Conservation (phyloP, 2,329 filamentous ascomycete genomes). For the Diplodia intermedia region DNA sequence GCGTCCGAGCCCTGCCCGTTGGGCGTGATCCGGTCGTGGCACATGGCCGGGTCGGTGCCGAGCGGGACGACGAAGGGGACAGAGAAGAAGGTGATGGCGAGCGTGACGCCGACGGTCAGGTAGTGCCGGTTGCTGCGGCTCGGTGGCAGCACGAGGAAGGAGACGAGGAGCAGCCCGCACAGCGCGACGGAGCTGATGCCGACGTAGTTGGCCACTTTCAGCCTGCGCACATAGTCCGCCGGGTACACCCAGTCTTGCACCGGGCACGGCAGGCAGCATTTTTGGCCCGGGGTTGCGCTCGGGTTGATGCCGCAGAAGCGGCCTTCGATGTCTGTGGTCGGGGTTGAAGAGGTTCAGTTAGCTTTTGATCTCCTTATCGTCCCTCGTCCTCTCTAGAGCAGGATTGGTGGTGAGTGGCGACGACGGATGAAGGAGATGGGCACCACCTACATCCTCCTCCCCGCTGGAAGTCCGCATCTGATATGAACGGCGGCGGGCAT, state of each 20-base stretch:
- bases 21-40: conserved; percentile 83
- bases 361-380: neutral
- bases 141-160: conserved; percentile 78
- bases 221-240: conserved; percentile 44
- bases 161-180: conserved; percentile 75
- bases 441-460: conserved; percentile 39
- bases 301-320: conserved; percentile 60
- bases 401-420: neutral
- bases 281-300: conserved; percentile 53
- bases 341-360: neutral
- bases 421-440: neutral
- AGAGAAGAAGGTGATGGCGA: conserved; percentile 75
- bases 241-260: conserved; percentile 74
- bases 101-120: conserved; percentile 77
- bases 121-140: conserved; percentile 90
- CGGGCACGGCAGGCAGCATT: conserved; percentile 86
- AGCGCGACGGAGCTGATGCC: conserved; percentile 73
- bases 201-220: conserved; percentile 74
- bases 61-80: conserved; percentile 70
- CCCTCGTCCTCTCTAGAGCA: neutral
- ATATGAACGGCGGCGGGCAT: conserved; percentile 40
- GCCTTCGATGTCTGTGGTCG: conserved; percentile 51
- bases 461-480: conserved; percentile 36
- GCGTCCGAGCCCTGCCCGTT: conserved; percentile 77
- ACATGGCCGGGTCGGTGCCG: conserved; percentile 74